Conservation (phyloP, 768 basidiomycete species). For the Pleurotus ostreatus region DNA sequence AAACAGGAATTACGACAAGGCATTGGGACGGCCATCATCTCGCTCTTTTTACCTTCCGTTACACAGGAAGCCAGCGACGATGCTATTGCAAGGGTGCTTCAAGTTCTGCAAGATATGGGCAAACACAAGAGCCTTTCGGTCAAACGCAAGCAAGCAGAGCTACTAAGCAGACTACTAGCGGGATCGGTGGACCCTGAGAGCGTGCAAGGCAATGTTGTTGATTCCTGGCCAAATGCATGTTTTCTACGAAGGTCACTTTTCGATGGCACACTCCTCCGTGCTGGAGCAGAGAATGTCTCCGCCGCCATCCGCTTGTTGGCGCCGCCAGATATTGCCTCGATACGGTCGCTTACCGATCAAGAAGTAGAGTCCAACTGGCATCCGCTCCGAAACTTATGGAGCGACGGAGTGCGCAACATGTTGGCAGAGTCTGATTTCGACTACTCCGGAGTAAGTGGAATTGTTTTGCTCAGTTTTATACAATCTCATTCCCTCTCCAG, state of each 20-base stretch:
- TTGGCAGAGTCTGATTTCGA: constrained; percentile 16
- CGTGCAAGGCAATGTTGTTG: constrained; percentile 5
- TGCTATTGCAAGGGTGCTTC: constrained; percentile 30
- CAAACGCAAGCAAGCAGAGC: constrained; percentile 25
- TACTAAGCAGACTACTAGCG: constrained; percentile 31
- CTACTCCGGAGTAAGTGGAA: constrained; percentile 11
- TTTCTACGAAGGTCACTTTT: constrained; percentile 29
- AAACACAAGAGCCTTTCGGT: constrained; percentile 18
- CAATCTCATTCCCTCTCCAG: too few relatives aligned
- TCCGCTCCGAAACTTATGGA: constrained; percentile 35
- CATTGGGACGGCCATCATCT: constrained; percentile 37
- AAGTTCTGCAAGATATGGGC: constrained; percentile 36
- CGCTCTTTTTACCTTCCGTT: constrained; percentile 29
- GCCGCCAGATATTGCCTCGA: constrained; percentile 15
- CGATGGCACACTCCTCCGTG: constrained; percentile 37
- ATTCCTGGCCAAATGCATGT: constrained; percentile 1
- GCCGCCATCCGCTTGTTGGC: constrained; percentile 22
- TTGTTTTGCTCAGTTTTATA: too few relatives aligned
- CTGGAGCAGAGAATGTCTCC: constrained; percentile 20
- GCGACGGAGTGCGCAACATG: constrained; percentile 14
- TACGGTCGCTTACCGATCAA: constrained; percentile 30
- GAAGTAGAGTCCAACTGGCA: constrained; percentile 38
- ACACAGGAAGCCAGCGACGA: constrained; percentile 8
- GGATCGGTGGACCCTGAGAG: constrained; percentile 20
- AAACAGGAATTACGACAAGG: constrained; percentile 43